A percentile compares a stretch with the other conserved stretches of the same genome.
phyloP scores from a whole-genome alignment of 371 early-diverging fungal genomes.

The Smittium mucronatum region DNA sequence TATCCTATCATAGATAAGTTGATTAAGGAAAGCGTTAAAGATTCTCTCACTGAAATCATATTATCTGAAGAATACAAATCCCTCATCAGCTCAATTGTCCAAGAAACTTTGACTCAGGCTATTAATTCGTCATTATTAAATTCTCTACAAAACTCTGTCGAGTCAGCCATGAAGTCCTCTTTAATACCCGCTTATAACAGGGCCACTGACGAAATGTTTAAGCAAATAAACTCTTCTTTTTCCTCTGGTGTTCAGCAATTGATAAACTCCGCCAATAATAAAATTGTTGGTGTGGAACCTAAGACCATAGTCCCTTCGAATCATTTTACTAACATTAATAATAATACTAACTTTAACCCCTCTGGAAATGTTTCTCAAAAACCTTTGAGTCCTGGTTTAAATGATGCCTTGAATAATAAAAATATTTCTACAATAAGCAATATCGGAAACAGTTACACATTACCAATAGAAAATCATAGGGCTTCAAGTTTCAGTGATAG shows the following conservation, averaged over 20 bases:
- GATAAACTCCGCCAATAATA: neutral
- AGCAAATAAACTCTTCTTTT: neutral
- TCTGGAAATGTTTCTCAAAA: neutral
- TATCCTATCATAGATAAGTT: neutral
- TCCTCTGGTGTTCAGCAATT: neutral
- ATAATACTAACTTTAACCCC: neutral
- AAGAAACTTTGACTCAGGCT: neutral
- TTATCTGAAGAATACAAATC: neutral
- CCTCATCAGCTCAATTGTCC: neutral
- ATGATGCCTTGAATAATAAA: neutral
- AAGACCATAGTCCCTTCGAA: neutral
- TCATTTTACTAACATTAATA: neutral
- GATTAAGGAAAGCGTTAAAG: neutral
- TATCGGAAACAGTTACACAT: neutral
- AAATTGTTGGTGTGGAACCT: neutral
- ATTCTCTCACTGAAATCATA: neutral
- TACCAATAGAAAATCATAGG: neutral
- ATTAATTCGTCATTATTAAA: neutral
- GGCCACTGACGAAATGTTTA: constrained; percentile 1
- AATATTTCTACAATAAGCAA: neutral
- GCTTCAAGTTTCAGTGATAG: neutral
- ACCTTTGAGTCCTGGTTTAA: neutral
- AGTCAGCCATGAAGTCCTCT: neutral
- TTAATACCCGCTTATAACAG: neutral
- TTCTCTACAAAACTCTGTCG: neutral